Conservation (phyloP, 2,329 filamentous ascomycete genomes). For the Stachybotrys echinatus region DNA sequence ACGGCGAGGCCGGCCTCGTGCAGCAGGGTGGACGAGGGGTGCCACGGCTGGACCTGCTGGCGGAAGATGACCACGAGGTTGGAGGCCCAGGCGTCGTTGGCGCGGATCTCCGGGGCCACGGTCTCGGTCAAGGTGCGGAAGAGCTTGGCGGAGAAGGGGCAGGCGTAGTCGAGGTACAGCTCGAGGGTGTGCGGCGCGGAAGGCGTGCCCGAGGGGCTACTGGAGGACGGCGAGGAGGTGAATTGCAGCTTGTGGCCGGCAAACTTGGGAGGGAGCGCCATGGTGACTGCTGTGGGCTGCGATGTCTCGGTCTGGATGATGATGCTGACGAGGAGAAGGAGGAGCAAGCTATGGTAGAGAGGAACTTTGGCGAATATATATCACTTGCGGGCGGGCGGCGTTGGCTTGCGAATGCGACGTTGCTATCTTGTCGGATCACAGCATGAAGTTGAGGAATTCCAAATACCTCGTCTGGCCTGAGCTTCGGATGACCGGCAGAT, state of each 20-base stretch:
- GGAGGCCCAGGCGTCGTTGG: constrained; percentile 49
- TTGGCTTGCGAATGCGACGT: too few species aligned
- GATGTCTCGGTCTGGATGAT: background rate
- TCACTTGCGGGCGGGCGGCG: too few species aligned
- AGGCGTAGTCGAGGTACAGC: constrained; percentile 83
- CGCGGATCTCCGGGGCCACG: constrained; percentile 59
- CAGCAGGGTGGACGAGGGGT: constrained; percentile 74
- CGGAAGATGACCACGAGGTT: constrained; percentile 76
- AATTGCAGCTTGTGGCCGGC: constrained; percentile 63
- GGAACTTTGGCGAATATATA: too few species aligned
- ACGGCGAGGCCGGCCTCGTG: constrained; percentile 86
- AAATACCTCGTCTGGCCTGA: too few species aligned
- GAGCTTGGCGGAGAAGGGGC: constrained; percentile 63
- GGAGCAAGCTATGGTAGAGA: too few species aligned
- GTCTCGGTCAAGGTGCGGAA: constrained; percentile 70
- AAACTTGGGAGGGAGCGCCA: constrained; percentile 76
- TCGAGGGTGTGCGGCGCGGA: constrained; percentile 55
- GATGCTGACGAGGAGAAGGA: constrained; percentile 1
- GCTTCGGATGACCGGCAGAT: too few species aligned
- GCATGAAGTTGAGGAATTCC: too few species aligned
- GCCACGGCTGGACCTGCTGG: constrained; percentile 92
- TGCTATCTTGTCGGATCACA: too few species aligned
- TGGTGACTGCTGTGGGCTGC: constrained; percentile 31
- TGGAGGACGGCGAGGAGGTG: constrained; percentile 24
- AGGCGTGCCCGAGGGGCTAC: constrained; percentile 28